Evolutionary conservation across 306 rosid genomes (phyloP).

Genomic region (Cucumis melo): DNA sequence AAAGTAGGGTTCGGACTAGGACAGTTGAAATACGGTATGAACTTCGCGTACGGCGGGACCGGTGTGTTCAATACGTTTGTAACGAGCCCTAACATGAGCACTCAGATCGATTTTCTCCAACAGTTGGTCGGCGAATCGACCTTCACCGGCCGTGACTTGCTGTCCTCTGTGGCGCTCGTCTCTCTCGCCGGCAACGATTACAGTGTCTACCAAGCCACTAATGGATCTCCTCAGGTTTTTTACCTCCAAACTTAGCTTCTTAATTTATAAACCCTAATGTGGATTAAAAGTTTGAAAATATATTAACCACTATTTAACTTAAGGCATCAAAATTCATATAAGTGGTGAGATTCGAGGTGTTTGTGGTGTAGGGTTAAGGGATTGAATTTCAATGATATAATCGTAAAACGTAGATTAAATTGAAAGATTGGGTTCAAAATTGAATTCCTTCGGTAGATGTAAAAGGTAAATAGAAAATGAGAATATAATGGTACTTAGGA

Average conservation of each 20-base stretch:
- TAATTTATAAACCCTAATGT: background rate
- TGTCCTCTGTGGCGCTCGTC: constrained; percentile 45
- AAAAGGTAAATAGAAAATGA: too few relatives aligned
- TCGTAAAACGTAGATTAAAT: too few relatives aligned
- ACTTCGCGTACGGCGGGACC: constrained; percentile 76
- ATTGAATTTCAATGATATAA: too few relatives aligned
- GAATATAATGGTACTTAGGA: too few relatives aligned
- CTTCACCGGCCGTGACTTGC: constrained; percentile 25
- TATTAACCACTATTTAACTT: too few relatives aligned
- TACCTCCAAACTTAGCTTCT: background rate
- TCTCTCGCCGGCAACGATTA: constrained; percentile 84
- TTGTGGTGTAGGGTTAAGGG: too few relatives aligned
- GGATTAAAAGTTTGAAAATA: too few relatives aligned
- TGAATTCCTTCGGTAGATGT: too few relatives aligned
- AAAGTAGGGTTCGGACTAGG: constrained; percentile 11
- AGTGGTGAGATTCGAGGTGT: too few relatives aligned
- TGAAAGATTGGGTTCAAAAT: too few relatives aligned
- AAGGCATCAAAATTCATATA: too few relatives aligned
- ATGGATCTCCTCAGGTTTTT: constrained; percentile 47
- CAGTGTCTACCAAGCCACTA: constrained; percentile 11
- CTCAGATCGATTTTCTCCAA: constrained; percentile 48
- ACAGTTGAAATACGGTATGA: constrained; percentile 58
- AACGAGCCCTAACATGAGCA: constrained; percentile 63
- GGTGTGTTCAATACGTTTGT: constrained; percentile 58
- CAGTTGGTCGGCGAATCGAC: constrained; percentile 16